Conservation (phyloP, 441 rosid genomes). For the Erysimum cheiri region DNA sequence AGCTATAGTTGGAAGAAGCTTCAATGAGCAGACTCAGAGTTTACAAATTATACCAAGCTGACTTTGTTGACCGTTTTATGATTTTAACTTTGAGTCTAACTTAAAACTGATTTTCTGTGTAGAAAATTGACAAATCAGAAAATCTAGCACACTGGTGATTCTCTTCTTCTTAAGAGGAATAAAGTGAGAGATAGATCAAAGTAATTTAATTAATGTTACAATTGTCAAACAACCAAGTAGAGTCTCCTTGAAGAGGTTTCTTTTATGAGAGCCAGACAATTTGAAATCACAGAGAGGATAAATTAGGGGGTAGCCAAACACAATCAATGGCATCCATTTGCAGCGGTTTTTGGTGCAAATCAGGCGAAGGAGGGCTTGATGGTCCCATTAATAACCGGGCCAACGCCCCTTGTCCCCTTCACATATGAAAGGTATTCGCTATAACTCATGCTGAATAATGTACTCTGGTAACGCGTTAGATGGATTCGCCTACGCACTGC, state of each 20-base stretch:
- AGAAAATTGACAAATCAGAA: background rate
- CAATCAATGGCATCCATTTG: constrained; percentile 13
- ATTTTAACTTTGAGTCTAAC: background rate
- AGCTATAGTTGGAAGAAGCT: too few relatives aligned
- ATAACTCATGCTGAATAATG: constrained; percentile 76
- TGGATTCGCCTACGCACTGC: constrained; percentile 62
- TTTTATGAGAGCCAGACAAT: constrained; percentile 25
- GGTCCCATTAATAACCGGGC: constrained; percentile 60
- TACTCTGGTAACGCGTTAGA: constrained; percentile 93
- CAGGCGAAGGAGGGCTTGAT: constrained; percentile 57
- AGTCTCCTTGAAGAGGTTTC: background rate
- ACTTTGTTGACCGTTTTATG: background rate
- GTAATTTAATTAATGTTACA: constrained; percentile 29
- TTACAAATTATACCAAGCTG: too few relatives aligned
- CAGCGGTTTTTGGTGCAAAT: constrained; percentile 25
- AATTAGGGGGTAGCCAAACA: constrained; percentile 21
- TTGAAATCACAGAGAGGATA: constrained; percentile 33
- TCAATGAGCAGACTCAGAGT: too few relatives aligned
- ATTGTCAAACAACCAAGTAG: constrained; percentile 27
- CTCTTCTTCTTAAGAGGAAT: background rate
- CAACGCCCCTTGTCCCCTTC: constrained; percentile 67
- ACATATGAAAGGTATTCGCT: constrained; percentile 76
- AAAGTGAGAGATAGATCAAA: constrained; percentile 16
- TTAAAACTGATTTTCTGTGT: background rate
- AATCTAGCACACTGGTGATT: background rate